Percentiles rank a stretch among this genome's conserved stretches.
These are phyloP conservation scores for Daphne laureola DNA, from an alignment of 441 rosid species.

Conservation along the genomic window DNA sequence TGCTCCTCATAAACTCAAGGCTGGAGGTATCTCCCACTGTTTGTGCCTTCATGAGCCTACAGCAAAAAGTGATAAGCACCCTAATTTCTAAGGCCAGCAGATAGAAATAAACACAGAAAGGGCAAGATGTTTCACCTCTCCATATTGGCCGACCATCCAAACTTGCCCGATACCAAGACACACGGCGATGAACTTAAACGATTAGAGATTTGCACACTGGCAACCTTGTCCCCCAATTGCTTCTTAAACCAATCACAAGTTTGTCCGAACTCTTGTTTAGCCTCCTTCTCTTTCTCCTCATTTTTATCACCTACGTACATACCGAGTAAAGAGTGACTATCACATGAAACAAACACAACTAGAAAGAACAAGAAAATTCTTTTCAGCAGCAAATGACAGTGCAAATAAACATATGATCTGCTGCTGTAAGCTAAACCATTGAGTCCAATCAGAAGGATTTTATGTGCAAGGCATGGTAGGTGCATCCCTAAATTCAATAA, in stretches of 20 bases:
- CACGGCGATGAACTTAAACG: slow-evolving; percentile 93
- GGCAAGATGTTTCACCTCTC: slow-evolving; percentile 51
- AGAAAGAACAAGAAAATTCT: too few relatives aligned
- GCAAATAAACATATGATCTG: too few relatives aligned
- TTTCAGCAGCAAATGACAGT: too few relatives aligned
- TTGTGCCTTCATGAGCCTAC: slow-evolving; percentile 89
- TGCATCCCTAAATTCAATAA: too few relatives aligned
- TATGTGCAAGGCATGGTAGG: too few relatives aligned
- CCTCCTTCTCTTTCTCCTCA: slow-evolving; percentile 74
- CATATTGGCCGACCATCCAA: slow-evolving; percentile 99
- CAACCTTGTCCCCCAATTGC: slow-evolving; percentile 78
- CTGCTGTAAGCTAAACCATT: too few relatives aligned
- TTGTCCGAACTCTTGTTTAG: slow-evolving; percentile 75
- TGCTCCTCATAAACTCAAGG: slow-evolving; percentile 87
- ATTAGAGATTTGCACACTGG: slow-evolving; percentile 80
- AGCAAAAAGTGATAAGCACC: slow-evolving; percentile 3
- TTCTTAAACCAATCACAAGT: slow-evolving; percentile 97
- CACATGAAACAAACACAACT: too few relatives aligned
- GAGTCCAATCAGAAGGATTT: too few relatives aligned
- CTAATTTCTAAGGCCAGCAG: slow-evolving; percentile 7
- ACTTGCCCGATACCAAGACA: slow-evolving; percentile 86
- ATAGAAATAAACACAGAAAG: not conserved
- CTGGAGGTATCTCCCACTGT: slow-evolving; percentile 65
- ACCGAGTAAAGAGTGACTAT: slow-evolving; percentile 1
- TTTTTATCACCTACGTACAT: slow-evolving; percentile 65